Percentiles rank a stretch among this genome's conserved stretches.
Conservation (phyloP, 2,329 filamentous ascomycete species). For the Fusarium avenaceum region DNA sequence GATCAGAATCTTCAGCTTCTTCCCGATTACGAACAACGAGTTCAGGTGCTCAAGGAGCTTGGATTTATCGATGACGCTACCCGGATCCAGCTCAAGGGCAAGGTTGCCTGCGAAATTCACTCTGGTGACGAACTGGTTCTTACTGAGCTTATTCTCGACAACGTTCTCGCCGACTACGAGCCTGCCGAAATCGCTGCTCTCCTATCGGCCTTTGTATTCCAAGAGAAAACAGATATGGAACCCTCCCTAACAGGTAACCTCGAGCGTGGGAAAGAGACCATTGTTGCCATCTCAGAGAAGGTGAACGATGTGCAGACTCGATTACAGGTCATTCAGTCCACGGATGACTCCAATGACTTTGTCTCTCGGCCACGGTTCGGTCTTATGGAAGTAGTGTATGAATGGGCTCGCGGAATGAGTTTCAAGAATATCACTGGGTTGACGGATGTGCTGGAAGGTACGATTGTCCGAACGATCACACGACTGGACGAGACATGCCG, state of each 20-base stretch:
- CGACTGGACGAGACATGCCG: conserved; percentile 94
- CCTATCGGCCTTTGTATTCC: conserved; percentile 95
- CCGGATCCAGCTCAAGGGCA: conserved; percentile 95
- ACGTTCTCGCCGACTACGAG: conserved; percentile 94
- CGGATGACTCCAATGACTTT: conserved; percentile 94
- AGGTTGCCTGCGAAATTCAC: conserved; percentile 98
- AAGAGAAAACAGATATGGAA: conserved; percentile 89
- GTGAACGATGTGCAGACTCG: conserved; percentile 90
- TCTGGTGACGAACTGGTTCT: conserved; percentile 96
- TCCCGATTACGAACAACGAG: conserved; percentile 96
- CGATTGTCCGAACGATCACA: conserved; percentile 95
- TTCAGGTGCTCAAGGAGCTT: conserved; percentile 90
- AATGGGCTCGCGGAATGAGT: conserved; percentile 97
- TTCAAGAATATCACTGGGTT: conserved; percentile 98
- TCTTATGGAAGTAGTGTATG: conserved; percentile 96
- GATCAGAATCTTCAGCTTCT: conserved; percentile 96
- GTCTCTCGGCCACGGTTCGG: conserved; percentile 89
- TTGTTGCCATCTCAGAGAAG: conserved; percentile 91
- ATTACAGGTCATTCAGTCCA: conserved; percentile 90
- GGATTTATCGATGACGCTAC: conserved; percentile 90
- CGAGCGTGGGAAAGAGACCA: conserved; percentile 84
- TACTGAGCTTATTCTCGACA: conserved; percentile 96
- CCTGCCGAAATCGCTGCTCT: conserved; percentile 96
- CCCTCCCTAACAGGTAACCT: conserved; percentile 86
- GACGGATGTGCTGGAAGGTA: conserved; percentile 96